A percentile compares a stretch with the other conserved stretches of the same genome.
Conservation (phyloP, 805 yeast genomes). For the Monosporozyma unispora region DNA sequence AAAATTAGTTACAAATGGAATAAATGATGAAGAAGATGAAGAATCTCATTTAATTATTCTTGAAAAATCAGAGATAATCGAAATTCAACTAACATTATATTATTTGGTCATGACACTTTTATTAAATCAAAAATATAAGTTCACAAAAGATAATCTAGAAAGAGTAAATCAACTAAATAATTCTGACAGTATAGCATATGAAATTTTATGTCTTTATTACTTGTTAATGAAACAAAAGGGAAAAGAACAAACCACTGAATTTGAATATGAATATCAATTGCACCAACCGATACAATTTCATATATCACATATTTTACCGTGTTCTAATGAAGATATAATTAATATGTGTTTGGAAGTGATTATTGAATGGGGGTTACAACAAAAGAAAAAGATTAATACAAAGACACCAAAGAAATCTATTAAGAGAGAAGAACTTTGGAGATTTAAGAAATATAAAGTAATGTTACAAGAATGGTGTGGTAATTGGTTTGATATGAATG, state of each 20-base stretch:
- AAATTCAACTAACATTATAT: constrained; percentile 23
- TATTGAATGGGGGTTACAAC: constrained; percentile 4
- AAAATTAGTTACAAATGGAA: neutral
- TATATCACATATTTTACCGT: constrained; percentile 22
- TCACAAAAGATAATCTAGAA: neutral
- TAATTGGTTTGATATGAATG: constrained; percentile 10
- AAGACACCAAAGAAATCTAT: neutral
- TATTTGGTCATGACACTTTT: constrained; percentile 15
- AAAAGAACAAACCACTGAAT: neutral
- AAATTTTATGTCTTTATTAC: constrained; percentile 25
- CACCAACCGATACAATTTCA: constrained; percentile 20
- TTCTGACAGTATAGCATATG: constrained; percentile 20
- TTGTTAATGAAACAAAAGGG: constrained; percentile 13
- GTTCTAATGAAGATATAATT: constrained; percentile 21
- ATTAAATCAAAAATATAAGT: neutral
- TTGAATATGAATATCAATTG: neutral
- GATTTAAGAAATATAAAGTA: constrained; percentile 16
- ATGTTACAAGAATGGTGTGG: constrained; percentile 21
- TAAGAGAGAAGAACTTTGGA: constrained; percentile 14
- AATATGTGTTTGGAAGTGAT: constrained; percentile 16
- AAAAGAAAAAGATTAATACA: neutral
- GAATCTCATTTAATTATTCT: constrained; percentile 1
- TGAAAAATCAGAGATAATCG: constrained; percentile 20
- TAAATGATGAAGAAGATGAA: neutral
- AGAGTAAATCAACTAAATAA: neutral